Evolutionary conservation across 768 basidiomycete species (phyloP).

Genomic region (Rhizopogon vinicolor): DNA sequence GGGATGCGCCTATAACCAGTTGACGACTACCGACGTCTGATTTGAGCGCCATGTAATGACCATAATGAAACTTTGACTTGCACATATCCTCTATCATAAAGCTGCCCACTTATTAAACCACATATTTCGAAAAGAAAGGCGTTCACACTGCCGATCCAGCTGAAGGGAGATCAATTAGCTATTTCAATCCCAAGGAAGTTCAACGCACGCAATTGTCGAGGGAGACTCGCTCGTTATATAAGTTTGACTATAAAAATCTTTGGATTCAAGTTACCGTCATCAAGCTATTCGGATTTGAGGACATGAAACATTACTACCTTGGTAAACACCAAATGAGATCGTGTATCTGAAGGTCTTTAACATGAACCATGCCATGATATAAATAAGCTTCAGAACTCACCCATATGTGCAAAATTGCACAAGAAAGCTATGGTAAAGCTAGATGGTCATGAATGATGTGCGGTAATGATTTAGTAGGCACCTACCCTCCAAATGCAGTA

Average conservation of each 20-base stretch:
- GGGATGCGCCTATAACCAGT: constrained; percentile 22
- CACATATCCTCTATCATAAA: constrained; percentile 53
- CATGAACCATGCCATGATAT: neutral
- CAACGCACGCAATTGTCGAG: constrained; percentile 35
- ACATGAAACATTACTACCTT: constrained; percentile 23
- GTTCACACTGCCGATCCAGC: constrained; percentile 48
- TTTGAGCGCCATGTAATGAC: neutral
- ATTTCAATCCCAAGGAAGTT: neutral
- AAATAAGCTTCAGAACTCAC: constrained; percentile 7
- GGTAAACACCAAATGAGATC: constrained; percentile 39
- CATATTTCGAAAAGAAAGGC: constrained; percentile 40
- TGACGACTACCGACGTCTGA: constrained; percentile 9
- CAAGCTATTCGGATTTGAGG: neutral
- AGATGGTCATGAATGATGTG: neutral
- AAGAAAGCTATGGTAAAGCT: constrained; percentile 25
- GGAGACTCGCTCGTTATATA: constrained; percentile 32
- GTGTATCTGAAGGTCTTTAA: constrained; percentile 22
- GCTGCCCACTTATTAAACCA: constrained; percentile 41
- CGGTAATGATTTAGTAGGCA: neutral
- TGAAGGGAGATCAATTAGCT: constrained; percentile 5
- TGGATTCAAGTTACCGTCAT: neutral
- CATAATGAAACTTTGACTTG: constrained; percentile 14
- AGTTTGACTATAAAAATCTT: constrained; percentile 35
- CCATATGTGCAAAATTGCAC: constrained; percentile 36
- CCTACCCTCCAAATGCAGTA: constrained; percentile 27